phyloP scores from a whole-genome alignment of 345 rosid genomes.

The Eucalyptus pauciflora region DNA sequence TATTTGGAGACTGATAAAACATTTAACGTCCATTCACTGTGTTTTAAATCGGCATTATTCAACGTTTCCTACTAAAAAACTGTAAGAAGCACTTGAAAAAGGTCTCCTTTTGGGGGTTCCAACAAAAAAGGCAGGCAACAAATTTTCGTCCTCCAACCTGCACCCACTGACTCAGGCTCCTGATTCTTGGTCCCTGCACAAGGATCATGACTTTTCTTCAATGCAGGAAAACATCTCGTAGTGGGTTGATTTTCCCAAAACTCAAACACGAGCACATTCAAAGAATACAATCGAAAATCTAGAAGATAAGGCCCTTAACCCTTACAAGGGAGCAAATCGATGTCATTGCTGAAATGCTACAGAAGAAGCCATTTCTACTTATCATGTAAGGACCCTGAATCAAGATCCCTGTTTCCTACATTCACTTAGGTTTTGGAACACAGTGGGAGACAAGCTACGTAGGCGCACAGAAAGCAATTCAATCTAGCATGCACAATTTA shows the following conservation, averaged over 20 bases:
- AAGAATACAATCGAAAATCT: background rate
- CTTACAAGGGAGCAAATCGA: background rate
- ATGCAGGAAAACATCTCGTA: background rate
- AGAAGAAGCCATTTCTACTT: background rate
- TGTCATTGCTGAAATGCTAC: background rate
- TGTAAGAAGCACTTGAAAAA: background rate
- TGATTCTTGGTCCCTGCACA: background rate
- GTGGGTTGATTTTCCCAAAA: background rate
- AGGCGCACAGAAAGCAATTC: background rate
- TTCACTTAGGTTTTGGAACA: background rate
- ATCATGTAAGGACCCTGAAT: background rate
- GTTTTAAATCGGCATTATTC: background rate
- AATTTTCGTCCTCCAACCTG: background rate
- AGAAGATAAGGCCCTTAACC: background rate
- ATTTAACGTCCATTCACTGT: background rate
- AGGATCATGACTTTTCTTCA: background rate
- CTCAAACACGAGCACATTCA: background rate
- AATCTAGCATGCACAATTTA: background rate
- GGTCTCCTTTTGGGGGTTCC: background rate
- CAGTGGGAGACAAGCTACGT: background rate
- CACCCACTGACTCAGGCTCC: background rate
- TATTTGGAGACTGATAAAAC: background rate
- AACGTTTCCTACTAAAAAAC: background rate
- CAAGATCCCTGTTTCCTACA: background rate
- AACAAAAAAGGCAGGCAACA: background rate